Evolutionary conservation across 2,329 filamentous ascomycete species (phyloP), one percentile per base, ranked within the genome.

Genomic region (Aureobasidium sp.): DNA sequence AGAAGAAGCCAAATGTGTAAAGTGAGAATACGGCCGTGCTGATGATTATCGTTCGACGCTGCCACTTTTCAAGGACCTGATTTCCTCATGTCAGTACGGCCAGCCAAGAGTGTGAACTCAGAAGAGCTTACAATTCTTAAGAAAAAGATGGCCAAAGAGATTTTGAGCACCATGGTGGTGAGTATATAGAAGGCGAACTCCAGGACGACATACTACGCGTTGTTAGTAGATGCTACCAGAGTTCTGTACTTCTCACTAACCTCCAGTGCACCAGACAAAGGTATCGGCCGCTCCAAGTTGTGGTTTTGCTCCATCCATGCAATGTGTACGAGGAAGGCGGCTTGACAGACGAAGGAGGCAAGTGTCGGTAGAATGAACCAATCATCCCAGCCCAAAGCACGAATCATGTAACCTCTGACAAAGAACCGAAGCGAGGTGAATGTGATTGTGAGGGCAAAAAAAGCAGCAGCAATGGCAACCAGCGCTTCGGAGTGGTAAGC

Each of bases 71-170:
- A 22, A 67, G 68, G 5, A 56, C 52, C 52, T 56, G 17, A 9
- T 40, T 39, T 7, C 1, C 15, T 12, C 29, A 24, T 3, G 15
- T 56, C 14, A 44, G 52, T 12, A 12, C 17, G 15, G 19, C 5
- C 12, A 27, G 9, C 12, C 11, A 11, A 8, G 15, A 12, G 14
- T 12, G 2, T 0, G 14, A n/a, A 3, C 22, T 6, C 17, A n/a
- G 24, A 14, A 19, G 24, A 31, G n/a, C 52, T 56, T 17, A 77
- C 70, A 45, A 79, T 74, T 4, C 77, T 75, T 3, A 75, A 68
- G 66, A 78, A 78, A 69, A 78, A 78, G 22, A 79, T 66, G 9
- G 72, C 75, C 8, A 79, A 64, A 1, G 77, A 78, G n/a, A 79
- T 71, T 64, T 79, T 79, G 61, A 78, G 66, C 11, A 72, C 63